phyloP scores from a whole-genome alignment of 148 eudicot genomes.

The Rhododendron mucronatum region DNA sequence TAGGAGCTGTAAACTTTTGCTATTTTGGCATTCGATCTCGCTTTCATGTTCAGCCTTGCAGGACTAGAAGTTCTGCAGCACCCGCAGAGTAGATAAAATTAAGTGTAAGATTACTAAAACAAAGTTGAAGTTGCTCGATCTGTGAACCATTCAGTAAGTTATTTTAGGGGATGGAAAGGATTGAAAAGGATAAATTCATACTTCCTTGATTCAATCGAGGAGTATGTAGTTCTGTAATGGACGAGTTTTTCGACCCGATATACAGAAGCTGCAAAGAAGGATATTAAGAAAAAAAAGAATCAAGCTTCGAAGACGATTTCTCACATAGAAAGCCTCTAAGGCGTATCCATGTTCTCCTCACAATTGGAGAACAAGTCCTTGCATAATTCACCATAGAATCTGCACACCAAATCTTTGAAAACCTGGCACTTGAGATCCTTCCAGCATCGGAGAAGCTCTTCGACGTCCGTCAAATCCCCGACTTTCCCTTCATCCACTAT shows the following conservation, averaged over 20 bases:
- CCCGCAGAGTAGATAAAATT: not conserved
- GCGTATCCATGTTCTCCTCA: conserved; percentile 23
- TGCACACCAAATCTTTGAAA: conserved; percentile 66
- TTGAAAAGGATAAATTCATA: not conserved
- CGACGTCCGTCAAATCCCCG: conserved; percentile 63
- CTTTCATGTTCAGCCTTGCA: not conserved
- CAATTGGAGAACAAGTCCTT: conserved; percentile 52
- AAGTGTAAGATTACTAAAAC: not conserved
- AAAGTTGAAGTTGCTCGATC: not conserved
- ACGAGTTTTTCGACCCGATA: not conserved
- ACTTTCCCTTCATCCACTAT: conserved; percentile 67
- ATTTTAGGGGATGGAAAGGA: not conserved
- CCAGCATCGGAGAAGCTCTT: conserved; percentile 82
- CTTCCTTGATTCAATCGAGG: not conserved
- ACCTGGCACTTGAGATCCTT: conserved; percentile 60
- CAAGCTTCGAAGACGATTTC: not conserved
- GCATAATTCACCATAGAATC: conserved; percentile 84
- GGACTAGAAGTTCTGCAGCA: not conserved
- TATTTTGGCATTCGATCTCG: not conserved
- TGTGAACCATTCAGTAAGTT: not conserved
- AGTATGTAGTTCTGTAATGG: not conserved
- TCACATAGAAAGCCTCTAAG: not conserved
- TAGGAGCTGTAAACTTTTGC: not conserved
- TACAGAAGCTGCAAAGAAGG: not conserved
- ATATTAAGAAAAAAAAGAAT: not conserved